These are phyloP conservation scores for Tylopilus subfusipes DNA, from an alignment of 768 basidiomycete species.

Conservation along the genomic window DNA sequence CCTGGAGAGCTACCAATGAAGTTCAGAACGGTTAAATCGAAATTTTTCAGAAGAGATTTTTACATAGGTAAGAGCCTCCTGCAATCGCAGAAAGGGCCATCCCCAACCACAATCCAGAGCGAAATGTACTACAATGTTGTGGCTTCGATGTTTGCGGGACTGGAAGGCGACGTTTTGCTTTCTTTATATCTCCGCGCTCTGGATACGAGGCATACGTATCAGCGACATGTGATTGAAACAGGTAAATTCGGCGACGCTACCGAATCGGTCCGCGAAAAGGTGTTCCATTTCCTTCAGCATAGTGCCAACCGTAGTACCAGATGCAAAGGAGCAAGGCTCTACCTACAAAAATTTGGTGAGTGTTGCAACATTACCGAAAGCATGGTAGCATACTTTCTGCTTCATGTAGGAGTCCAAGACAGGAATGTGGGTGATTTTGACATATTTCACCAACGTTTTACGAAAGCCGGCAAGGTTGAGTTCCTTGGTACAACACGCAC, in stretches of 20 bases:
- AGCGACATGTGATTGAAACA: neutral
- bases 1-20: conserved; percentile 47
- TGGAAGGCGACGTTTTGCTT: conserved; percentile 65
- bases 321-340: conserved; percentile 65
- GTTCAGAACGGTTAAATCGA: neutral
- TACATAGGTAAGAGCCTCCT: conserved; percentile 61
- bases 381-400: conserved; percentile 53
- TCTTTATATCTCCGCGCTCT: conserved; percentile 75
- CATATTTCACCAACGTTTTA: conserved; percentile 83
- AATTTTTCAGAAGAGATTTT: neutral
- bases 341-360: conserved; percentile 40
- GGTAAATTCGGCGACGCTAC: conserved; percentile 34
- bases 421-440: conserved; percentile 70
- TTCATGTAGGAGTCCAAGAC: conserved; percentile 75
- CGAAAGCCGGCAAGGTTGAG: conserved; percentile 89
- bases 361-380: neutral
- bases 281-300: conserved; percentile 78
- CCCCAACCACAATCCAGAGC: conserved; percentile 71
- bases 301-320: conserved; percentile 51
- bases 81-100: conserved; percentile 65
- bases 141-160: conserved; percentile 47
- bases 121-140: conserved; percentile 70
- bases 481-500: conserved; percentile 41
- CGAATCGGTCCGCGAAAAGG: conserved; percentile 71
- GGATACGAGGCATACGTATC: neutral